These are phyloP conservation scores for Mercurialis annua DNA, from an alignment of 345 rosid species.

Conservation along the genomic window DNA sequence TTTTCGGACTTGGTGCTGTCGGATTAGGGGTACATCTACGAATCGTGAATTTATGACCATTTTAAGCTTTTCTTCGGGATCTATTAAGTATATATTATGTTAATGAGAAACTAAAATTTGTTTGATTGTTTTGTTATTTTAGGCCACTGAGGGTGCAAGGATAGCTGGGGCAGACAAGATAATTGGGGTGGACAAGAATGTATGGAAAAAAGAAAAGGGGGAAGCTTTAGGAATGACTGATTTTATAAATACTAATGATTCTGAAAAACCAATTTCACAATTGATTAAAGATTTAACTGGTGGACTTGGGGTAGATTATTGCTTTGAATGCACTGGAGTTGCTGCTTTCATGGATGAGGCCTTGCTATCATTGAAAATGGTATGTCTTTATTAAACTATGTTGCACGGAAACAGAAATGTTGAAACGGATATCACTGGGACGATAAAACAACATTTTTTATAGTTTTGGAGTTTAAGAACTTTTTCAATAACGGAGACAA, in stretches of 20 bases:
- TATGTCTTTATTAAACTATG: too few relatives aligned
- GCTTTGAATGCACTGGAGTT: conserved; percentile 59
- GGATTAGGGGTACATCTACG: conserved; percentile 74
- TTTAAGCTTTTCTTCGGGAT: background rate
- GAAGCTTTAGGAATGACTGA: conserved; percentile 47
- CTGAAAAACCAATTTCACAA: conserved; percentile 30
- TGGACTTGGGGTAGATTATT: conserved; percentile 52
- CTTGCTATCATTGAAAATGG: conserved; percentile 42
- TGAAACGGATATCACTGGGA: too few relatives aligned
- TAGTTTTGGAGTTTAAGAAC: too few relatives aligned
- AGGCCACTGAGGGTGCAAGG: conserved; percentile 55
- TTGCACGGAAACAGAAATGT: too few relatives aligned
- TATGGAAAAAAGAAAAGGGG: conserved; percentile 29
- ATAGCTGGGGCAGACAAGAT: conserved; percentile 44
- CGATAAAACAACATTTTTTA: too few relatives aligned
- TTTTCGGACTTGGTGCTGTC: conserved; percentile 73
- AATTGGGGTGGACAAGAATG: conserved; percentile 59
- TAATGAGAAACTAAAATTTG: too few relatives aligned
- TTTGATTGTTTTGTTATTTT: too few relatives aligned
- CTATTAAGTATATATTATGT: too few relatives aligned
- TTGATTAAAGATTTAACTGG: conserved; percentile 36
- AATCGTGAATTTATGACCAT: background rate
- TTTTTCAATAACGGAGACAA: too few relatives aligned
- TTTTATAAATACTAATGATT: conserved; percentile 49
- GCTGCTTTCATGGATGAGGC: conserved; percentile 39